These are phyloP conservation scores for Pseudogymnoascus sp. DNA, from an alignment of 2,329 filamentous ascomycete genomes.

Conservation along the genomic window DNA sequence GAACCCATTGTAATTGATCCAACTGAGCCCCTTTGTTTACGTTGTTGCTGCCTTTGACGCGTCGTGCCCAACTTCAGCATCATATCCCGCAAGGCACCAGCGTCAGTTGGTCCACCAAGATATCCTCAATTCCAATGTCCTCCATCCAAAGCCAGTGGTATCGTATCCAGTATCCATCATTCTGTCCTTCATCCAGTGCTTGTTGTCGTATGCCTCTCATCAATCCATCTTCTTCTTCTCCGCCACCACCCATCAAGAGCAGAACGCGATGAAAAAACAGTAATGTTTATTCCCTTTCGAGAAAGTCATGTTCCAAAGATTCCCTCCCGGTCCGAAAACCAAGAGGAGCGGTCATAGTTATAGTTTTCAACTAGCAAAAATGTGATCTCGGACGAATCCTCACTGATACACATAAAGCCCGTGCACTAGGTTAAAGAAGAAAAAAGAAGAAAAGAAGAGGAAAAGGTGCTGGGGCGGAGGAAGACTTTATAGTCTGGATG, in stretches of 20 bases:
- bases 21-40: background rate
- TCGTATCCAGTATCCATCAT: background rate
- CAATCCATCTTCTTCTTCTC: slow-evolving; percentile 37
- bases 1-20: background rate
- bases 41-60: background rate
- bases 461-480: background rate
- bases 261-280: slow-evolving; percentile 44
- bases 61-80: background rate
- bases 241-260: slow-evolving; percentile 37
- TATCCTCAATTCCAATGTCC: background rate
- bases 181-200: background rate
- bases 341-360: slow-evolving; percentile 62
- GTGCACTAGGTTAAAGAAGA: slow-evolving; percentile 9
- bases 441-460: slow-evolving; percentile 11
- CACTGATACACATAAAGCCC: slow-evolving; percentile 77
- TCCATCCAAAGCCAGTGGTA: background rate
- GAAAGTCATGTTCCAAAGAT: slow-evolving; percentile 59
- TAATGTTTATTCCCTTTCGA: slow-evolving; percentile 25
- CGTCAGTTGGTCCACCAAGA: background rate
- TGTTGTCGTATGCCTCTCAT: background rate
- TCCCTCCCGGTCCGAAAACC: slow-evolving; percentile 63
- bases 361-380: slow-evolving; percentile 64
- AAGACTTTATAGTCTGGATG: background rate
- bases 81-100: background rate
- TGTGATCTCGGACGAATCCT: slow-evolving; percentile 79